Base-by-base conservation (phyloP, 169 alveolate species). In the Eimeria tenella region DNA sequence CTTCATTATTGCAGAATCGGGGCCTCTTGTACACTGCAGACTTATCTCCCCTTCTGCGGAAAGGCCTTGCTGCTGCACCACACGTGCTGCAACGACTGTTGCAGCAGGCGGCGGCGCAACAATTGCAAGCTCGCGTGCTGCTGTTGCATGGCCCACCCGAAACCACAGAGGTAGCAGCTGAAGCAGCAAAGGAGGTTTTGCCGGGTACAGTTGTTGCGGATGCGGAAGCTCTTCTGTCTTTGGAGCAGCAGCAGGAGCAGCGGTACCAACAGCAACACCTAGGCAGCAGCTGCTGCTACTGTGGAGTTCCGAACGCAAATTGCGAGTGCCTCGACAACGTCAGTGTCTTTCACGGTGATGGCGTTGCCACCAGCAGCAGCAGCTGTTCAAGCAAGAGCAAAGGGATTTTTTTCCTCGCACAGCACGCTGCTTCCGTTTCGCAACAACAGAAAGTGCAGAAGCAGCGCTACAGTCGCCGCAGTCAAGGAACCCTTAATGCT, bases 71-170 rank as follows among this genome's bases (percentile, higher is more conserved):
- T 42, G 77, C 79, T 25, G 52, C 91, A 4, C 91, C 91, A 25
- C n/a, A 83, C 25, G n/a, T 60, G 79, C n/a, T 83, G 91, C 91
- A 60, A 42, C 91, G 60, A 42, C 42, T 83, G 91, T 77, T 83
- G 74, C 77, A 60, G 79, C 91, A 62, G 31, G 91, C 63, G 21
- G 91, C 79, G 23, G 91, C 91, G 68, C 56, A 56, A 49, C 60
- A 31, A 77, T 50, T 83, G 7, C 91, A 83, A 50, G 91, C 91
- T 62, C 91, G 79, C 68, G 91, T 83, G 63, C 63, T 83, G 91
- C 91, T 83, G 91, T 60, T 83, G 77, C 91, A 83, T 19, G 91
- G 91, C n/a, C 77, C 91, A 13, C 91, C 91, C 10, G 60, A 49
- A 25, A 77, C 74, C 4, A 83, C 91, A 25, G 91, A 74, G 31